Base-by-base conservation (phyloP, 164 flowering plant genomes). In the Stephania japonica region DNA sequence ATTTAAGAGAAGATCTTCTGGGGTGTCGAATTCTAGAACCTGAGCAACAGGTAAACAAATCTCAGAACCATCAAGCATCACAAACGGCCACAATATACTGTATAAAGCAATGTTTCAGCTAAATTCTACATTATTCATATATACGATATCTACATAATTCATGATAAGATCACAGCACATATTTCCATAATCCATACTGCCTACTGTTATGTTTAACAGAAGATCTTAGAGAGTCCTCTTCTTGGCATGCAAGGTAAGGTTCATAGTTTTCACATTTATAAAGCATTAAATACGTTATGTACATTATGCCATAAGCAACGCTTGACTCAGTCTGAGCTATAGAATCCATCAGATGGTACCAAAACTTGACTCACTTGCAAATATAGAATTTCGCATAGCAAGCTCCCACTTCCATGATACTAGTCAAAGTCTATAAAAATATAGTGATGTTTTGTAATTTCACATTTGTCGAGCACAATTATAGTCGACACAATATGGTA, bases 11-110 rank as follows among this genome's bases (percentile, higher is more conserved):
- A 96, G 86, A 42, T 80, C 75, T 80, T 89, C 93, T 0, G 99
- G 99, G 11, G 93, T 75, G 77, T 90, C 88, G 77, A 86, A 96
- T 78, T 96, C 99, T 7, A 82, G 83, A 76, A 96, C 96, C 98
- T 91, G 87, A 24, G 49, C 25, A n/a, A 13, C 67, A 63, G 63
- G 64, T 66, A 77, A 1, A 66, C 25, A 42, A 59, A 21, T 14
- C 42, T 16, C 25, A 70, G 13, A 21, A 19, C n/a, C 68, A 18
- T 50, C 70, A 19, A 19, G 68, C 44, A 67, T 27, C 23, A 38
- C 18, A 67, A 7, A 65, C 27, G 6, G 5, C 12, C 13, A 65
- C 68, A 65, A 65, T 6, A 8, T 25, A 27, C 13, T 25, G 4
- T 65, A 65, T 24, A 65, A 65, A 65, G 23, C 69, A 38, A 67